These are phyloP conservation scores for Aspergillus panamensis DNA, from an alignment of 495 filamentous ascomycete species.

Conservation along the genomic window DNA sequence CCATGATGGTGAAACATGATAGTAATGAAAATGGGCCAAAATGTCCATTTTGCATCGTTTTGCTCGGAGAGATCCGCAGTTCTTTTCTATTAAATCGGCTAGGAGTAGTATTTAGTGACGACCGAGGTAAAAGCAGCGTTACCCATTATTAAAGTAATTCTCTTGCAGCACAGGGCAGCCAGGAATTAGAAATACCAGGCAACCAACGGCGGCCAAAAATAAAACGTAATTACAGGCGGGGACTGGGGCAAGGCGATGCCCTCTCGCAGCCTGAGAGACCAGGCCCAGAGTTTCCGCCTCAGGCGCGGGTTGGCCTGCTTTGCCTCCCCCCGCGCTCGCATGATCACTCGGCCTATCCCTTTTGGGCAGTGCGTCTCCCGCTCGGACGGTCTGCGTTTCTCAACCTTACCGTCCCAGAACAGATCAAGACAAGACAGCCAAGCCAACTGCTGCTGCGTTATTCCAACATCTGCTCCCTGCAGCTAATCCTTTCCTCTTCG, in stretches of 20 bases:
- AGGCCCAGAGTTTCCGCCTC: too few species aligned
- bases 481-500: slow-evolving; percentile 19
- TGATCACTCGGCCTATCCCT: slow-evolving; percentile 34
- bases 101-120: too few species aligned
- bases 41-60: neutral
- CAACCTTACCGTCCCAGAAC: neutral
- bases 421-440: neutral
- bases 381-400: slow-evolving; percentile 1
- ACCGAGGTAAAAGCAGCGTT: too few species aligned
- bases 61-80: neutral
- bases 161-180: neutral
- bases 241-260: neutral
- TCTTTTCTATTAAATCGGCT: neutral
- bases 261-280: neutral
- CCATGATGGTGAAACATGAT: slow-evolving; percentile 1
- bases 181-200: neutral
- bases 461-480: neutral
- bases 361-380: slow-evolving; percentile 24
- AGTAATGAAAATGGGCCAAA: neutral
- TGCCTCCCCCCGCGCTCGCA: slow-evolving; percentile 45
- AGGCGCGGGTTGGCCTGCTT: slow-evolving; percentile 7
- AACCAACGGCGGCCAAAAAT: neutral
- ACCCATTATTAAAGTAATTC: neutral
- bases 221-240: neutral
- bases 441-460: neutral